Evolutionary conservation across 768 basidiomycete species (phyloP), one percentile per base, ranked within the genome.

Genomic region (Tephrocybe sp.): DNA sequence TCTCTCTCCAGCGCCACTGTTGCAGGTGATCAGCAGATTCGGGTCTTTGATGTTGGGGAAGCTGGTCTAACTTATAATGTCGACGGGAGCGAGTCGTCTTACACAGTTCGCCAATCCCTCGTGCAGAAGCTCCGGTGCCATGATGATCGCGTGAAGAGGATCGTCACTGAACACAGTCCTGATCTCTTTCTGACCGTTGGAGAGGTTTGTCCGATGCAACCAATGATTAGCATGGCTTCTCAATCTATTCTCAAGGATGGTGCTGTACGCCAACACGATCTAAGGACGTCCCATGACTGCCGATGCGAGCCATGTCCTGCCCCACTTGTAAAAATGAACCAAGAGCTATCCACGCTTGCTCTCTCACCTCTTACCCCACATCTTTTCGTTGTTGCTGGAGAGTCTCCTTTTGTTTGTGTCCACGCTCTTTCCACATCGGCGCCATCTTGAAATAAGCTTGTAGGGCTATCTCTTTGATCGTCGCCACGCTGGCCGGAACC

Each of bases 391-490:
- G 90, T 93, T 28, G 91, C 88, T 3, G 93, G 93, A 28, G 82
- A 87, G 56, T 83, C 87, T 0, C 81, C 84, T 38, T 86, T 81
- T 63, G 92, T 92, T 59, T 57, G 86, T 76, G 25, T 40, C 7
- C 17, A 15, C 37, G 25, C 26, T 51, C 7, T 26, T 7, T 36
- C 6, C 20, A 12, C 18, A 6, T 17, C n/a, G n/a, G 4, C 38
- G 7, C 4, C 12, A 39, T 6, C 7, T 39, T 18, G 5, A 12
- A 9, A 9, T 12, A 4, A 3, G 12, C 6, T 39, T 39, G 38
- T 39, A 90, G 86, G 90, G 84, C 1, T 90, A 84, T 65, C 76
- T 96, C 2, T 94, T 89, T 62, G 93, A 96, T 65, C 79, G 93
- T 48, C 77, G 93, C 42, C 85, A 90, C 58, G 68, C 79, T 14